Evolutionary conservation across 2,329 filamentous ascomycete species (phyloP).

Genomic region (Apiospora aurea): DNA sequence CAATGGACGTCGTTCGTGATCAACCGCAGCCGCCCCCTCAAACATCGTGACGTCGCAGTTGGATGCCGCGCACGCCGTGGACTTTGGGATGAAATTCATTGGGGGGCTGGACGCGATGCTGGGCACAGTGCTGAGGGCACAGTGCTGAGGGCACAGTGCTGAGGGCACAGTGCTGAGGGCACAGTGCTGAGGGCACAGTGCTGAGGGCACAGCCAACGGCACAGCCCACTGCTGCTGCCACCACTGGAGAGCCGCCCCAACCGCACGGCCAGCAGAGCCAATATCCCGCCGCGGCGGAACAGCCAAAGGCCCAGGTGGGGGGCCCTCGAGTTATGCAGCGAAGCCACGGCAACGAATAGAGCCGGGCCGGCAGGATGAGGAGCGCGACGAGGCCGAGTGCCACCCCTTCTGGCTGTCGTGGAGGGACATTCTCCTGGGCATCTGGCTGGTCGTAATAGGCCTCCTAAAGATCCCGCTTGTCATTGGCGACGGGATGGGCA

Average conservation of each 20-base stretch:
- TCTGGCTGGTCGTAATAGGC: not conserved
- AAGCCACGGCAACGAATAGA: not conserved
- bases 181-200: too few species aligned
- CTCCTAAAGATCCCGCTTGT: not conserved
- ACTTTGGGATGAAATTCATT: slow-evolving; percentile 10
- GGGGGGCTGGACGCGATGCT: slow-evolving; percentile 7
- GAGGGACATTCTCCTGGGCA: not conserved
- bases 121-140: not conserved
- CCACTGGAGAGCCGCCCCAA: not conserved
- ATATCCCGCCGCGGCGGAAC: not conserved
- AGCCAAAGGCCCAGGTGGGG: too few species aligned
- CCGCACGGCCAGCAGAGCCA: not conserved
- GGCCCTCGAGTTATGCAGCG: too few species aligned
- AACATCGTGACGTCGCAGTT: not conserved
- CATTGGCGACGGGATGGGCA: not conserved
- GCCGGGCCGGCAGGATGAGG: not conserved
- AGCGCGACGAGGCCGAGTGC: not conserved
- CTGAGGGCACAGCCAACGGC: not conserved
- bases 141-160: too few species aligned
- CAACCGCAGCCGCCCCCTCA: not conserved
- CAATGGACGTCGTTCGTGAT: not conserved
- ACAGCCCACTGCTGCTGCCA: not conserved
- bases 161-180: too few species aligned
- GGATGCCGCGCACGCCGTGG: not conserved
- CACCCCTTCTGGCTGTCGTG: slow-evolving; percentile 6